Conservation (phyloP, 139 green algal species). For the Auxenochlorella protothecoides region DNA sequence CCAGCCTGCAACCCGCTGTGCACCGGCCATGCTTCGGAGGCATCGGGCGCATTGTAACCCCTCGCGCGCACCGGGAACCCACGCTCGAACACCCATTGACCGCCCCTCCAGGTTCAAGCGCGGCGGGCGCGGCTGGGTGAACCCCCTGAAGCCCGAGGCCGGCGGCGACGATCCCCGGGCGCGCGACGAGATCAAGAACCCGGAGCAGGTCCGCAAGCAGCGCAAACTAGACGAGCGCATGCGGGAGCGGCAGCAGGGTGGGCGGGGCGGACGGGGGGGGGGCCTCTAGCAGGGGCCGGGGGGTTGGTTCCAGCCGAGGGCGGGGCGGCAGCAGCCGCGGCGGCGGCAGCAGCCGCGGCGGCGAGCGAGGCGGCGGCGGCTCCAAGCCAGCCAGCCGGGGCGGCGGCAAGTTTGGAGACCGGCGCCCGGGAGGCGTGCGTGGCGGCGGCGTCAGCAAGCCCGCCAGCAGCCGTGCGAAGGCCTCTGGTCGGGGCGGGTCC, state of each 20-base stretch:
- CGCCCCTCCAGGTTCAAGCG: constrained; percentile 29
- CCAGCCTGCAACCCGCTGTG: neutral
- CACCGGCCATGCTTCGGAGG: too few species aligned
- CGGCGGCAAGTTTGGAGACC: neutral
- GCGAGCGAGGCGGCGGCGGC: neutral
- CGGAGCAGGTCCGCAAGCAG: constrained; percentile 26
- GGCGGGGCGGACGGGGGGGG: neutral
- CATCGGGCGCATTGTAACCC: neutral
- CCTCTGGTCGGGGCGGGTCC: too few species aligned
- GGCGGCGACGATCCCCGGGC: neutral
- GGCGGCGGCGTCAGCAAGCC: too few species aligned
- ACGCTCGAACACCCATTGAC: neutral
- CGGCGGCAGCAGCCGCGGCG: neutral
- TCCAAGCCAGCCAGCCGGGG: neutral
- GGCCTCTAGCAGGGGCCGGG: too few species aligned
- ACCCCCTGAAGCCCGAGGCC: constrained; percentile 25
- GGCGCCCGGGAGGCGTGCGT: too few species aligned
- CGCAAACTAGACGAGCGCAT: constrained; percentile 12
- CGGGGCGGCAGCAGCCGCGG: neutral
- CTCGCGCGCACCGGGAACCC: neutral
- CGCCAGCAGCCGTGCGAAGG: too few species aligned
- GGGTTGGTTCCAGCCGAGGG: too few species aligned
- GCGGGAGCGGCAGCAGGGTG: neutral
- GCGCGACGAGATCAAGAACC: constrained; percentile 14
- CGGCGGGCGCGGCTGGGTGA: constrained; percentile 39